These are phyloP conservation scores for Xylariaceae sp. DNA, from an alignment of 2,329 filamentous ascomycete genomes.

Conservation along the genomic window DNA sequence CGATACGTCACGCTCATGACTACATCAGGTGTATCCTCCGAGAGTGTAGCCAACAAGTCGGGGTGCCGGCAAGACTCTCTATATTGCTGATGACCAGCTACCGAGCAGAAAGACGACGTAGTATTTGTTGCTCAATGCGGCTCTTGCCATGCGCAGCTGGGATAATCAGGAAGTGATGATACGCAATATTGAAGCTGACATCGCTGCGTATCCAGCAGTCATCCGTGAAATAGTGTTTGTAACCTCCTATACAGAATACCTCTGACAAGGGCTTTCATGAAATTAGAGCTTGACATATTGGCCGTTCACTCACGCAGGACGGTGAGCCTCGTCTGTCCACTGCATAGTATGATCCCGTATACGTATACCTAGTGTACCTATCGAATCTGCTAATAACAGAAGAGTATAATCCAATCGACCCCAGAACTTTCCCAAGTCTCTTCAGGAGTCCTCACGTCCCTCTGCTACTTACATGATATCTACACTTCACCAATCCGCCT, in stretches of 20 bases:
- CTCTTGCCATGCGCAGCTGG: constrained; percentile 12
- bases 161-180: not conserved
- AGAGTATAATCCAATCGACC: no score
- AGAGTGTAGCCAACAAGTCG: constrained; percentile 3
- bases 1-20: not conserved
- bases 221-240: constrained; percentile 11
- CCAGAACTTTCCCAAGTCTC: no score
- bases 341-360: no score
- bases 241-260: constrained; percentile 3
- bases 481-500: no score
- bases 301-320: constrained; percentile 8
- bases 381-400: no score
- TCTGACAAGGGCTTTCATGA: not conserved
- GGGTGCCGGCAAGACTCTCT: constrained; percentile 6
- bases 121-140: constrained; percentile 13
- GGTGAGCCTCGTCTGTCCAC: no score
- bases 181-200: constrained; percentile 1
- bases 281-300: constrained; percentile 4
- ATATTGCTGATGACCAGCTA: constrained; percentile 3
- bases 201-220: constrained; percentile 11
- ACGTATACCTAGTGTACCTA: no score
- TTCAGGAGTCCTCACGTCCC: no score
- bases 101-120: constrained; percentile 4
- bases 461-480: no score
- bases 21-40: not conserved